Conservation (phyloP, 2,329 filamentous ascomycete genomes). For the Penicillium glabrum region DNA sequence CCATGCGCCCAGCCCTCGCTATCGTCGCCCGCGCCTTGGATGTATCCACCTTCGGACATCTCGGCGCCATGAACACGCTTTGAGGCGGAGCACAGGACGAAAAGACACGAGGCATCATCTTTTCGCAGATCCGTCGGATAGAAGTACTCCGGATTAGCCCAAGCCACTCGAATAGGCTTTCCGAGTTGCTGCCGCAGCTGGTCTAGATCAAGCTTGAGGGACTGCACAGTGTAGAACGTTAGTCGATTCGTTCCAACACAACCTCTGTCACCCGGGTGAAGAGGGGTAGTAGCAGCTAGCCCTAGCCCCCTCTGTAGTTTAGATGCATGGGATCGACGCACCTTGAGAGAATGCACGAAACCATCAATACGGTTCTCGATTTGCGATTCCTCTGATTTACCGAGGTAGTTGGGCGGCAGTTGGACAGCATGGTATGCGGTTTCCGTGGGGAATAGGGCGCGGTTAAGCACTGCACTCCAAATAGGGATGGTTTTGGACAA, state of each 20-base stretch:
- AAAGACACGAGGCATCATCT: conserved; percentile 62
- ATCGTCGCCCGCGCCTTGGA: conserved; percentile 94
- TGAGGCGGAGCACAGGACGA: conserved; percentile 86
- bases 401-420: conserved; percentile 71
- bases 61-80: conserved; percentile 68
- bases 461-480: conserved; percentile 88
- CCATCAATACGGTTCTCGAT: conserved; percentile 64
- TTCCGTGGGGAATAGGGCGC: conserved; percentile 66
- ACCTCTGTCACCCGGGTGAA: conserved; percentile 6
- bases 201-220: conserved; percentile 61
- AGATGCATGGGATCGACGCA: conserved; percentile 17
- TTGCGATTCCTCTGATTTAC: conserved; percentile 74
- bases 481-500: conserved; percentile 91
- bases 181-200: conserved; percentile 57
- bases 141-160: conserved; percentile 70
- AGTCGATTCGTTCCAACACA: conserved; percentile 5
- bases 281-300: background rate
- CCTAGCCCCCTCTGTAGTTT: background rate
- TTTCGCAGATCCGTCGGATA: conserved; percentile 47
- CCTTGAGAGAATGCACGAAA: conserved; percentile 54
- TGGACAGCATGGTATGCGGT: conserved; percentile 56
- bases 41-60: conserved; percentile 71
- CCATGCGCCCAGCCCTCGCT: conserved; percentile 89
- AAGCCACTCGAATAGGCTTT: conserved; percentile 75
- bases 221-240: conserved; percentile 29